Evolutionary conservation across 257 asterid genomes (phyloP), one percentile per base, ranked within the genome.

Genomic region (Primulina huaijiensis): DNA sequence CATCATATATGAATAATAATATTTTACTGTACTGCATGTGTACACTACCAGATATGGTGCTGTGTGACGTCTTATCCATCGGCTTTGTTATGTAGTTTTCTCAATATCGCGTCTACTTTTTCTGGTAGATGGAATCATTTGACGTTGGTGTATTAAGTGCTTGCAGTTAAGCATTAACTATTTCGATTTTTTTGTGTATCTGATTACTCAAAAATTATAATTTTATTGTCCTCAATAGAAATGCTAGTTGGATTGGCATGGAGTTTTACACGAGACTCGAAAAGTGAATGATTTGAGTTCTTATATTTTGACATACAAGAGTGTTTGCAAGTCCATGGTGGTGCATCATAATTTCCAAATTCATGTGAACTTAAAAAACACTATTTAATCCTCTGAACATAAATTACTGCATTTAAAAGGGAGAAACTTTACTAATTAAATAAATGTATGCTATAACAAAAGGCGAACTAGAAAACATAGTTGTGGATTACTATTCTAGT

Each of bases 1-100:
- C 69, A 27, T 43, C 67, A 19, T 64, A 37, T 20, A 57, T 53
- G 60, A 65, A 30, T 1, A 37, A 56, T 43, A 63, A 34, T 79
- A 62, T 25, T 75, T 63, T 64, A 60, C 56, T 43, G 12, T 27
- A 60, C 29, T 72, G 76, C 79, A 71, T 72, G 66, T 74, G 61
- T 58, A 21, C 23, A 21, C 23, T 0, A 56, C 61, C 64, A 46
- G 72, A 55, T 35, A 71, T 55, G 76, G 63, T 65, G 66, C 46
- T 68, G 37, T 55, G 53, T 63, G 67, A 16, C 23, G 53, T 62
- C 46, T 69, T 30, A 35, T 30, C 68, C 9, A 17, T 17, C 62
- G 60, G 50, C 55, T 52, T 60, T 38, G 30, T 60, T 74, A 21
- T 74, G 40, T 43, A 37, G 12, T 34, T 60, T 19, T 46, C 37